Evolutionary conservation across 2,329 filamentous ascomycete species (phyloP).

Genomic region (Ophiostoma novo-ulmi): DNA sequence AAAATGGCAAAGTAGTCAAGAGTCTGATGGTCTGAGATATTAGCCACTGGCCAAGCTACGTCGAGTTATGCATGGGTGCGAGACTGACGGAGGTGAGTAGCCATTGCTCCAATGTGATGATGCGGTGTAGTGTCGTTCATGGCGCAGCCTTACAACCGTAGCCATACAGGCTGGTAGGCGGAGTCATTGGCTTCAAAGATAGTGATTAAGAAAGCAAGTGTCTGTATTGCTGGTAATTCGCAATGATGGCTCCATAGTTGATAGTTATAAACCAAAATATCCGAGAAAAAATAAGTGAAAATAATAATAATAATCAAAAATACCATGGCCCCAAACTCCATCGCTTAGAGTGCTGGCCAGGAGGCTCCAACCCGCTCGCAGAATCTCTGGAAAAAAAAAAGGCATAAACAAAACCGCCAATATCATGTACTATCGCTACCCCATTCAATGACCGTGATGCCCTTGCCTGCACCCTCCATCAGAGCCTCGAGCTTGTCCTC

Average conservation of each 20-base stretch:
- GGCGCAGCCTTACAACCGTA: not conserved
- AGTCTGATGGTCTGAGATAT: not conserved
- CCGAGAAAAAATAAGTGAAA: not conserved
- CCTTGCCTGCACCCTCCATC: slow-evolving; percentile 45
- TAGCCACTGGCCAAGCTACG: not conserved
- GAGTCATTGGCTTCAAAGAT: not conserved
- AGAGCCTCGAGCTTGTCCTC: slow-evolving; percentile 51
- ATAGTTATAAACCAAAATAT: not conserved
- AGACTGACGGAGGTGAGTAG: not conserved
- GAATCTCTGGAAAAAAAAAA: slow-evolving; percentile 6
- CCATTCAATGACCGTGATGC: slow-evolving; percentile 41
- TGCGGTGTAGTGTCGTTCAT: not conserved
- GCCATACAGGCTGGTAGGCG: not conserved
- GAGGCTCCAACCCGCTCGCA: not conserved
- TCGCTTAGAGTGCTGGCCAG: slow-evolving; percentile 1
- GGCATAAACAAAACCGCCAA: not conserved
- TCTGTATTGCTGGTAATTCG: not conserved
- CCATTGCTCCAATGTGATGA: not conserved
- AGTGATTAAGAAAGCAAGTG: not conserved
- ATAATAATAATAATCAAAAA: not conserved
- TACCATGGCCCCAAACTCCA: not conserved
- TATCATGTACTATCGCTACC: slow-evolving; percentile 28
- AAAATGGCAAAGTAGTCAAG: not conserved
- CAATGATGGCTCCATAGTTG: not conserved
- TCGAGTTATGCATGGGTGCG: not conserved